phyloP scores from a whole-genome alignment of 768 basidiomycete species.

The Suillus fuscotomentosus region DNA sequence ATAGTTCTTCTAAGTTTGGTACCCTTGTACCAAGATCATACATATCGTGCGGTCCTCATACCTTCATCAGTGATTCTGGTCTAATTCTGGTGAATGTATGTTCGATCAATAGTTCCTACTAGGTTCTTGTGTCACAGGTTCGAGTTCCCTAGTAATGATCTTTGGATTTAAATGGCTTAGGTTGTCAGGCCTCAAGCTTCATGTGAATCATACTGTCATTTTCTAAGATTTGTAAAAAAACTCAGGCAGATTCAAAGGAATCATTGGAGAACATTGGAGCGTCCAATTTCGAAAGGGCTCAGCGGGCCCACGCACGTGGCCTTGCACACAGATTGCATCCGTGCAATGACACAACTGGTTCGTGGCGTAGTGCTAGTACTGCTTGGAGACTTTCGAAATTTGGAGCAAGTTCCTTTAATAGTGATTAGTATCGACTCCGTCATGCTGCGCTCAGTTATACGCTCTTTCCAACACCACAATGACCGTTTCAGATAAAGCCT shows the following conservation, averaged over 20 bases:
- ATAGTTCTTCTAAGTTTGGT: background rate
- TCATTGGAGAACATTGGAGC: no score
- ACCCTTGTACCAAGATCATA: background rate
- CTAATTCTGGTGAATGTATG: background rate
- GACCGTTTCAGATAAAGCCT: conserved; percentile 30
- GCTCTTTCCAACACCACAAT: background rate
- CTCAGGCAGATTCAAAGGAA: no score
- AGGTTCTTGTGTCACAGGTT: no score
- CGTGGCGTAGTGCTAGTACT: background rate
- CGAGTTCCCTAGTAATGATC: no score
- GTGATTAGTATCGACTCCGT: no score
- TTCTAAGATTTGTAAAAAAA: no score
- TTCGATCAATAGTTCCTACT: no score
- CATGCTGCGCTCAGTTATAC: background rate
- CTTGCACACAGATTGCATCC: background rate
- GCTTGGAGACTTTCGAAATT: background rate
- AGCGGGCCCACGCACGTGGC: no score
- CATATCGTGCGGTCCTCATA: background rate
- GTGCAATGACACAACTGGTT: background rate
- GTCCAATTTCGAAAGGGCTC: no score
- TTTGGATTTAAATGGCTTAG: no score
- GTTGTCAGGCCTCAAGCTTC: no score
- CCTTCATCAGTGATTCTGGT: background rate
- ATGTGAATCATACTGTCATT: no score
- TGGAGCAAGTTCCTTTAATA: background rate